These are phyloP conservation scores for Backusella psychrophila DNA, from an alignment of 192 early-diverging fungal species.

Conservation along the genomic window DNA sequence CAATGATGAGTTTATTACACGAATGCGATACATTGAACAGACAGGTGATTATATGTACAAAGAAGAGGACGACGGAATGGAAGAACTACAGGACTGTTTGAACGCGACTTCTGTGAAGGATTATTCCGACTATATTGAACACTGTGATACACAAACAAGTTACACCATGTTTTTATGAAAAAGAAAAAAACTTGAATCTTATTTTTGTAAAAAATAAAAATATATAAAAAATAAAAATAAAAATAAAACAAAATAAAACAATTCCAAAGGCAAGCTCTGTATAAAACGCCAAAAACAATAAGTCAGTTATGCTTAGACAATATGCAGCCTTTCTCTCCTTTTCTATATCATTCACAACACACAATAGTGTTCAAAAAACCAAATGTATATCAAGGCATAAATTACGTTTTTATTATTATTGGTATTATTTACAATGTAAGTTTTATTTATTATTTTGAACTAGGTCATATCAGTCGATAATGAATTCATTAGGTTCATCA, in stretches of 20 bases:
- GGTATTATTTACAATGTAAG: background rate
- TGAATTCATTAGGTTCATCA: constrained; percentile 13
- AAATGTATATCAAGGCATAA: too few relatives aligned
- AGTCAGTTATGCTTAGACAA: too few relatives aligned
- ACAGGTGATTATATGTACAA: background rate
- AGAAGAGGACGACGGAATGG: background rate
- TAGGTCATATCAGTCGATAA: background rate
- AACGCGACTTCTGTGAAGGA: background rate
- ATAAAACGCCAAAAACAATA: too few relatives aligned
- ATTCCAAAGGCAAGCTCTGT: too few relatives aligned
- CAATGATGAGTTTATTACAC: background rate
- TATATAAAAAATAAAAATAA: too few relatives aligned
- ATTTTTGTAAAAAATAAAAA: too few relatives aligned
- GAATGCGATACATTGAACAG: background rate
- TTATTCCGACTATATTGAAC: background rate
- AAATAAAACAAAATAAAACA: too few relatives aligned
- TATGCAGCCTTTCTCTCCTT: too few relatives aligned
- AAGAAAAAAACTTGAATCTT: too few relatives aligned
- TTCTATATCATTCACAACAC: too few relatives aligned
- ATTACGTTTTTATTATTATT: too few relatives aligned
- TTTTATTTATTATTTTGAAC: background rate
- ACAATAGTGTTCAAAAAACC: too few relatives aligned
- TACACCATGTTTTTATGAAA: background rate
- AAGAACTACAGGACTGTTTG: background rate
- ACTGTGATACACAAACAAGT: background rate